Conservation (phyloP, 129 eudicot genomes). For the carrot (Daucus carota) region DNA sequence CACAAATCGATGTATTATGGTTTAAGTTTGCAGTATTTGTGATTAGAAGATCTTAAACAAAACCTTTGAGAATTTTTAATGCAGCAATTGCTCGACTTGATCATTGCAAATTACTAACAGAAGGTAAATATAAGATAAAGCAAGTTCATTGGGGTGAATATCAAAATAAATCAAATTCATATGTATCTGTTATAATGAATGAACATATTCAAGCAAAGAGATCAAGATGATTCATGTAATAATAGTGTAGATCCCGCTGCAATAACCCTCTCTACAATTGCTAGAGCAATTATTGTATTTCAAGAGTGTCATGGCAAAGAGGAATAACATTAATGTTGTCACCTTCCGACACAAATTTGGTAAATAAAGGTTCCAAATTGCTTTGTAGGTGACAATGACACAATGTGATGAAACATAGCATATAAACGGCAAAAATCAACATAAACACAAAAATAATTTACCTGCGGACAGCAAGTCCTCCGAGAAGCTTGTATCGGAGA, state of each 20-base stretch:
- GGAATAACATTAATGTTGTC: slow-evolving; percentile 28
- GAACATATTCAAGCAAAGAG: not conserved
- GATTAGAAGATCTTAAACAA: too few relatives aligned
- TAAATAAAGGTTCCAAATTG: slow-evolving; percentile 28
- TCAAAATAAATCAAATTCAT: not conserved
- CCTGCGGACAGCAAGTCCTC: slow-evolving; percentile 59
- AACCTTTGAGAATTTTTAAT: too few relatives aligned
- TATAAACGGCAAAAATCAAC: not conserved
- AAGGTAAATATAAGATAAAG: not conserved
- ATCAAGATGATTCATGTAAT: not conserved
- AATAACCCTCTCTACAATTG: slow-evolving; percentile 19
- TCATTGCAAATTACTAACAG: too few relatives aligned
- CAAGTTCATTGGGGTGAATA: too few relatives aligned
- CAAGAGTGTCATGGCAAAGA: slow-evolving; percentile 12
- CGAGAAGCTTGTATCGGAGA: slow-evolving; percentile 63
- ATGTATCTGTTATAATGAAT: not conserved
- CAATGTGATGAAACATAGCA: not conserved
- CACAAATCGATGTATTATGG: not conserved
- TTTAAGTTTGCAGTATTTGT: not conserved
- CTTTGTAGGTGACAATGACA: slow-evolving; percentile 62
- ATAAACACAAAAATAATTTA: not conserved
- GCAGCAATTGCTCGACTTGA: not conserved
- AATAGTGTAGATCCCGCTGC: slow-evolving; percentile 8
- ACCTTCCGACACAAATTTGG: slow-evolving; percentile 54
- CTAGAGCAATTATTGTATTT: slow-evolving; percentile 3